Evolutionary conservation across 2,329 filamentous ascomycete species (phyloP), one percentile per base, ranked within the genome.

Genomic region (Fusarium kyushuense): DNA sequence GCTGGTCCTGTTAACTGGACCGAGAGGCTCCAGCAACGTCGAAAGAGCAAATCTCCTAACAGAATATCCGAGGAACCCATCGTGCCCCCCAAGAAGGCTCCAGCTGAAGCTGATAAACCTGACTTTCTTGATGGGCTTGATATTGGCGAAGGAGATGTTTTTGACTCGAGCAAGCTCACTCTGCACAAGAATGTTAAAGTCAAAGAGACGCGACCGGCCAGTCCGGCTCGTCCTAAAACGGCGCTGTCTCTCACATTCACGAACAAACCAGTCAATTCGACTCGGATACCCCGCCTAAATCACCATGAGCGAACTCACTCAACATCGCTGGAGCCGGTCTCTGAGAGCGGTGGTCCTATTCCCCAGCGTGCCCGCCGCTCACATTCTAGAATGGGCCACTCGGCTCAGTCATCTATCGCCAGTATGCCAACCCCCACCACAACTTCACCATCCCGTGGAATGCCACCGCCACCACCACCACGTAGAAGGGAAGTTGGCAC

Each of bases 141-240:
- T 58, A 87, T 98, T 75, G 94, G 92, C 35, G 89, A 93, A 71
- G 93, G 90, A 8, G 92, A 95, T 68, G 86, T 93, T 17, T 93
- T 98, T 74, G 89, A 93, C 74, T 88, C 91, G 4, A 89, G 86
- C 59, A 97, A 95, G 78, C 84, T 93, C 42, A 95, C 91, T 1
- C 83, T 97, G 19, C 96, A 98, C 77, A 93, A 92, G 67, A 97
- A 99, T 76, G 87, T 99, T 69, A 94, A 95, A 77, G 86, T 96
- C 73, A 97, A 96, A 79, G 87, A 90, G 68, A 83, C 88, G 65
- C 85, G 89, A 54, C 85, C 89, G 21, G 82, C 86, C 16, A 94
- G 93, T 69, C 91, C 93, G 46, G 86, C 87, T 23, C 87, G 92
- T 65, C 87, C 87, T 21, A 90, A 90, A 76, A 88, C 92, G 19